Percentiles rank a stretch among this genome's conserved stretches.
phyloP scores from a whole-genome alignment of 192 early-diverging fungal genomes.

The Irineochytrium annulatum region DNA sequence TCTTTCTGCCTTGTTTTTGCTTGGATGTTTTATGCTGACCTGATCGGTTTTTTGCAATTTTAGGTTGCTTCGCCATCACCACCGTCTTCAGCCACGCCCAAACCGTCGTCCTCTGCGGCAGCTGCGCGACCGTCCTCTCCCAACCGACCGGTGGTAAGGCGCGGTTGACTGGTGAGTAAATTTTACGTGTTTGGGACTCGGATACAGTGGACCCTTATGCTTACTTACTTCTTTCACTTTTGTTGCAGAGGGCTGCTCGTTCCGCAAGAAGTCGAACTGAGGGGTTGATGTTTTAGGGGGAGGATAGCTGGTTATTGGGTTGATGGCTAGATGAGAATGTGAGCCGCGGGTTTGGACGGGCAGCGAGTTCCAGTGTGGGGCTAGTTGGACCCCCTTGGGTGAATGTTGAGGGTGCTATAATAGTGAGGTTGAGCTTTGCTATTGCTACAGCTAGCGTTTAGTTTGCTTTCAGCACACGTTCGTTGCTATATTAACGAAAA shows the following conservation, averaged over 20 bases:
- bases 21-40: neutral
- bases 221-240: constrained; percentile 15
- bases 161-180: constrained; percentile 80
- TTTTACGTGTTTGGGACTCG: neutral
- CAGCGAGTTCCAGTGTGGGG: too few species aligned
- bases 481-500: too few species aligned
- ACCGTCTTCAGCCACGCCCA: constrained; percentile 99
- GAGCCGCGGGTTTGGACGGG: too few species aligned
- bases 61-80: constrained; percentile 95
- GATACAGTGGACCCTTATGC: neutral
- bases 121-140: constrained; percentile 95
- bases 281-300: constrained; percentile 1
- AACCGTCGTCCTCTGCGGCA: constrained; percentile 93
- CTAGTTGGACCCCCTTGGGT: too few species aligned
- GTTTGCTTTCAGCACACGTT: too few species aligned
- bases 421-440: too few species aligned
- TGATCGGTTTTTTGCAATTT: constrained; percentile 25
- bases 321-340: too few species aligned
- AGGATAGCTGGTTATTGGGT: too few species aligned
- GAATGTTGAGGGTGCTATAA: too few species aligned
- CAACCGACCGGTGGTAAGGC: constrained; percentile 99
- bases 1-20: neutral
- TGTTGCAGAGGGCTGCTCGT: constrained; percentile 64
- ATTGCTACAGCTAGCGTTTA: too few species aligned
- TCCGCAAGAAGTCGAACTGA: constrained; percentile 78